Base-by-base conservation (phyloP, 202 grass and related monocot species). In the Zoysia matrella region DNA sequence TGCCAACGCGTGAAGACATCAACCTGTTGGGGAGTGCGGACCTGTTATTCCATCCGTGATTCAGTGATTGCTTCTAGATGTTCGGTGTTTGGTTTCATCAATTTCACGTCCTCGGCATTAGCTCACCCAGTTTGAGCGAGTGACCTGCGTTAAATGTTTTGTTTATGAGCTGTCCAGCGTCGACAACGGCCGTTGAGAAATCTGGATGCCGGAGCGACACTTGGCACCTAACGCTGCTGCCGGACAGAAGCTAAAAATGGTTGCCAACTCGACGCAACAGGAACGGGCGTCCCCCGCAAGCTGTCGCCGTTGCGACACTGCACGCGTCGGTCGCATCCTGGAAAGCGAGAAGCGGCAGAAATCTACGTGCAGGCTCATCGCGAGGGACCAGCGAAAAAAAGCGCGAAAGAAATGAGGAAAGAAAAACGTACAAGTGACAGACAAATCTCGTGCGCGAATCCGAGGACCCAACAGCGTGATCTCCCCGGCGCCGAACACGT, bases 361-460 rank as follows among this genome's bases (percentile, higher is more conserved):
- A 58, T 43, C 0, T 65, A 65, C 76, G 81, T 64, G 47, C 63
- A 36, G 12, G 6, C 76, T 65, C 76, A 8, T 75, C 50, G 36
- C 50, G 10, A 72, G 1, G 64, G 52, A 4, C 82, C 82, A 30
- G 22, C 22, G 22, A 30, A 1, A 7, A 4, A 1, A 5, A 4
- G 60, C 0, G 78, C 54, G 22, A n/a, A 22, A 1, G 65, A 47
- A 47, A 50, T 44, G 4, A 47, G n/a, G 4, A 3, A 40, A 41
- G 36, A 15, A 7, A 16, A 41, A 42, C 2, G 8, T 39, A 52
- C 48, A 6, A n/a, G 2, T 3, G 22, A 30, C 22, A 30, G 10
- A 60, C 81, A 89, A 77, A 77, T 82, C 82, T 62, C 41, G 73
- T 40, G 73, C 73, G 56, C 73, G 52, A 86, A 89, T 89, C 83